Base-by-base conservation (phyloP, 352 stramenopile species). In the Pythium volutum region DNA sequence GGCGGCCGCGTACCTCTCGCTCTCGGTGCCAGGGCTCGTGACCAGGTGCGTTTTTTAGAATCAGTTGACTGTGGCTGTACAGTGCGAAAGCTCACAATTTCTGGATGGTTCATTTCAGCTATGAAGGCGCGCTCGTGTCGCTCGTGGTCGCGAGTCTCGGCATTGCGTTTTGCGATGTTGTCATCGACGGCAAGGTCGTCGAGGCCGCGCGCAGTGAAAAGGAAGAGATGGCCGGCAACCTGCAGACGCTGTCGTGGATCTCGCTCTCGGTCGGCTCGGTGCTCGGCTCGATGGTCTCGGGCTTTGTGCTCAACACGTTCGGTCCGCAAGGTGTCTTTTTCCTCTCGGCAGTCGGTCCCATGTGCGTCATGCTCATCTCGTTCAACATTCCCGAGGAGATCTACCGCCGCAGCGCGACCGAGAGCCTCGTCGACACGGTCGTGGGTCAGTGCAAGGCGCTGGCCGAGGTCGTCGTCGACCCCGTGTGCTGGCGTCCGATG, bases 201-300 rank as follows among this genome's bases (percentile, higher is more conserved):
- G 83, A 92, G 60, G 79, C 77, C 0, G 77, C 83, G 23, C 79
- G 83, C 46, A 81, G 71, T 23, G 83, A 92, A 64, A 75, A 74
- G 7, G 79, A 88, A 58, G 76, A 90, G 52, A 88, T 87, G 75
- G 81, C 80, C 5, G 77, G 78, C 31, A 90, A 90, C 61, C 70
- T 92, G 15, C 83, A 92, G 72, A 89, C 79, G 49, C 71, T 92
- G 4, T 90, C 83, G 59, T 92, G 80, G 78, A 69, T 92, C 51
- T 88, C 81, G 33, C 67, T 89, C 11, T 89, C 80, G 16, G 51
- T 90, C 55, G 83, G 83, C 22, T 88, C 77, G 7, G 78, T 92
- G 52, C 69, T 92, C 29, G 83, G 80, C 26, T 92, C 83, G 10
- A 76, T 82, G 65, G 68, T 89, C 39, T 88, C 79, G 4, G 83